Conservation (phyloP, 306 rosid genomes). For the Dryas alaskensis region DNA sequence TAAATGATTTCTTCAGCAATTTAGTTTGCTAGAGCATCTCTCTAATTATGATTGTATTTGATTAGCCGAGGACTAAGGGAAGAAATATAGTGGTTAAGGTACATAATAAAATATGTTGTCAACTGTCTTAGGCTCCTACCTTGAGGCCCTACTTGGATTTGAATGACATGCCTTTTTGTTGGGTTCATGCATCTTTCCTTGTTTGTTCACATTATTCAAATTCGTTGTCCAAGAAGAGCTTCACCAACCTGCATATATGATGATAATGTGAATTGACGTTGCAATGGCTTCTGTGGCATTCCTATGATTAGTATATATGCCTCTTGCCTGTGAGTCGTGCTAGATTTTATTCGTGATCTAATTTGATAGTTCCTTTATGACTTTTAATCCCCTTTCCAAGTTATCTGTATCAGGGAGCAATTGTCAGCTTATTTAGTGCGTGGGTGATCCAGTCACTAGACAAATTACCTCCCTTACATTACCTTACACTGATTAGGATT, state of each 20-base stretch:
- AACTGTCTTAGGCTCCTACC: neutral
- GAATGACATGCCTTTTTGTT: slow-evolving; percentile 1
- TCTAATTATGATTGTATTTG: slow-evolving; percentile 6
- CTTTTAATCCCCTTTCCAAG: neutral
- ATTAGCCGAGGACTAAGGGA: neutral
- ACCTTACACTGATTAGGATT: no score
- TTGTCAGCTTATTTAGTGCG: neutral
- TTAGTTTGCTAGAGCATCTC: neutral
- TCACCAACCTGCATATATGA: slow-evolving; percentile 1
- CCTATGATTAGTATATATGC: no score
- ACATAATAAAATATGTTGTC: neutral
- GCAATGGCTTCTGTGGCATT: neutral
- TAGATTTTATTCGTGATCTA: neutral
- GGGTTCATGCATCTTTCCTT: slow-evolving; percentile 48
- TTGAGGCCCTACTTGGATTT: slow-evolving; percentile 37
- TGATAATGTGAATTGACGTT: slow-evolving; percentile 6
- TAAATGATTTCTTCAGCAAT: slow-evolving; percentile 8
- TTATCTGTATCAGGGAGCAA: neutral
- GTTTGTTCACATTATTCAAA: neutral
- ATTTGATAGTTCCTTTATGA: neutral
- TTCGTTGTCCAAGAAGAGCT: neutral
- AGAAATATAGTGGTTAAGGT: neutral
- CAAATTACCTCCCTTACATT: no score
- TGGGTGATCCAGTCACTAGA: no score
- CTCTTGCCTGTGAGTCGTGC: neutral